These are phyloP conservation scores for Ceratorhiza oryzae-sativae DNA, from an alignment of 1,284 basidiomycete species.

Conservation along the genomic window DNA sequence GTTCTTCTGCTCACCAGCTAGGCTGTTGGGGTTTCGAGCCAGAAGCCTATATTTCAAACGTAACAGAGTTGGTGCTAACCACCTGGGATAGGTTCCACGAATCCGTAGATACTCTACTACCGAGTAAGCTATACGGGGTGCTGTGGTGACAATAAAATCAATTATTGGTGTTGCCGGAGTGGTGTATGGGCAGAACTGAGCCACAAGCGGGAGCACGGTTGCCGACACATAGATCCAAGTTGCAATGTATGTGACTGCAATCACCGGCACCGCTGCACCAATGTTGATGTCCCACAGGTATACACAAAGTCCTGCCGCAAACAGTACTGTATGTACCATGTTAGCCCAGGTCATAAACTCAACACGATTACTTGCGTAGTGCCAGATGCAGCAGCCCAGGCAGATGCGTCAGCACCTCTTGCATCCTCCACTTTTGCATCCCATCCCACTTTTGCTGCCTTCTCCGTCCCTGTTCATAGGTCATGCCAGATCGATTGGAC, in stretches of 20 bases:
- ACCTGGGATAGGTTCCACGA: too few species aligned
- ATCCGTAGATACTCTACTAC: too few species aligned
- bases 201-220: background rate
- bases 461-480: background rate
- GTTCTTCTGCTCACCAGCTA: background rate
- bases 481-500: background rate
- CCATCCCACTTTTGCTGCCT: constrained; percentile 10
- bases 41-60: too few species aligned
- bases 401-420: background rate
- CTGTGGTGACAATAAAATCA: background rate
- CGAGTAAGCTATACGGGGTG: background rate
- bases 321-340: background rate
- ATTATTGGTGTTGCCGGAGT: background rate
- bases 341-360: background rate
- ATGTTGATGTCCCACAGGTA: constrained; percentile 1
- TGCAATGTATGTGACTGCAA: background rate
- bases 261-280: background rate
- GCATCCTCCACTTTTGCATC: background rate
- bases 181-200: background rate
- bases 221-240: background rate
- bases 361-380: background rate
- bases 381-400: constrained; percentile 1
- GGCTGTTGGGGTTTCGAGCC: too few species aligned
- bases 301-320: background rate
- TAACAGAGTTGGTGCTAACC: too few species aligned